Evolutionary conservation across 2,329 filamentous ascomycete species (phyloP).

Genomic region (Nothophoma quercina): DNA sequence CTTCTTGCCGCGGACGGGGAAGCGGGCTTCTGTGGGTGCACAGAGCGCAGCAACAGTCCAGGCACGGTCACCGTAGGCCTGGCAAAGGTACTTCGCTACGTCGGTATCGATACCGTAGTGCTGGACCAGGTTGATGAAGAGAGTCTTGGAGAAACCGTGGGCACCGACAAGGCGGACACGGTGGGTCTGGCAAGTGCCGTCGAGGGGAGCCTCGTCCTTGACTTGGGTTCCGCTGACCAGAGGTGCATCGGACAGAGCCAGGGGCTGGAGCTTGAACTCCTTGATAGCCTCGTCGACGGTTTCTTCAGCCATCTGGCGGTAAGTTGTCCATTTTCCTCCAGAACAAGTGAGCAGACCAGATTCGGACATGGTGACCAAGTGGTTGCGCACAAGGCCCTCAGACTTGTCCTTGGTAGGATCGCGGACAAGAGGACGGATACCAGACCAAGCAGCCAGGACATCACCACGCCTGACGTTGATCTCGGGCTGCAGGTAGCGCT

Average conservation of each 20-base stretch:
- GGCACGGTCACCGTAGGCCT: conserved; percentile 89
- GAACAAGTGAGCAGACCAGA: conserved; percentile 85
- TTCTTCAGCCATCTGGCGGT: conserved; percentile 91
- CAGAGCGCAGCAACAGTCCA: conserved; percentile 89
- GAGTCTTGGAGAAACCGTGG: conserved; percentile 86
- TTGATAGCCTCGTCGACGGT: conserved; percentile 81
- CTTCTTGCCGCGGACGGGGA: conserved; percentile 82
- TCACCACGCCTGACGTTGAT: conserved; percentile 86
- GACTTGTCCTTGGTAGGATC: conserved; percentile 87
- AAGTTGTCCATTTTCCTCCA: conserved; percentile 92
- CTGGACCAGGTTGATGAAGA: conserved; percentile 95
- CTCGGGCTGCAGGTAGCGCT: conserved; percentile 81
- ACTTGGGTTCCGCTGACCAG: conserved; percentile 75
- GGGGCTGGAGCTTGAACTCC: conserved; percentile 69
- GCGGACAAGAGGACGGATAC: conserved; percentile 84
- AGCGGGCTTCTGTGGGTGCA: conserved; percentile 76
- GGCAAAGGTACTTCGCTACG: conserved; percentile 85
- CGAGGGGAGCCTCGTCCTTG: conserved; percentile 73
- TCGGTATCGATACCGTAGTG: conserved; percentile 92
- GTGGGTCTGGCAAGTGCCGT: conserved; percentile 83
- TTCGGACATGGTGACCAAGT: conserved; percentile 79
- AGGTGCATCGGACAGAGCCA: conserved; percentile 66
- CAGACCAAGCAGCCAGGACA: conserved; percentile 89
- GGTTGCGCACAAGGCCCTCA: conserved; percentile 86
- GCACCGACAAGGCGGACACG: conserved; percentile 82